Evolutionary conservation across 1,284 basidiomycete genomes (phyloP).

Genomic region (Ustilago crameri): DNA sequence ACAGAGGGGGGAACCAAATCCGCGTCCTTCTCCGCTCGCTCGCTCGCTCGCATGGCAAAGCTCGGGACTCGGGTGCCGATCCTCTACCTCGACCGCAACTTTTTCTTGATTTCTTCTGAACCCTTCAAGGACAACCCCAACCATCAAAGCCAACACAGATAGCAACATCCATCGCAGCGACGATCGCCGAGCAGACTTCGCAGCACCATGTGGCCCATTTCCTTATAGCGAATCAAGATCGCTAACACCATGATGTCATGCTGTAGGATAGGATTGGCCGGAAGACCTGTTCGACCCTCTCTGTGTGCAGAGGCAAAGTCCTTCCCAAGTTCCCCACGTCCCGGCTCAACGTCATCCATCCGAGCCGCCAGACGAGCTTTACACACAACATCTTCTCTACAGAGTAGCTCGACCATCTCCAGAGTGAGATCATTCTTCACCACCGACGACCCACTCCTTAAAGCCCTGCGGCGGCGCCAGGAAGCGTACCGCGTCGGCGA

Average conservation of each 20-base stretch:
- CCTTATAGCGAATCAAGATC: too few relatives aligned
- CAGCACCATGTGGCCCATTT: too few relatives aligned
- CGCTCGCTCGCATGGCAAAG: not conserved
- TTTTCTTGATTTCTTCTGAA: constrained; percentile 1
- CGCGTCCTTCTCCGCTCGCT: too few relatives aligned
- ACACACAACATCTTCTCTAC: not conserved
- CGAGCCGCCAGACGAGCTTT: not conserved
- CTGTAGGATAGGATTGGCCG: too few relatives aligned
- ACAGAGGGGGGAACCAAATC: too few relatives aligned
- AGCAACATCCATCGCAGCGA: too few relatives aligned
- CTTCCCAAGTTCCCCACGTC: too few relatives aligned
- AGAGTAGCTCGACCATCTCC: not conserved
- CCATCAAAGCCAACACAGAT: too few relatives aligned
- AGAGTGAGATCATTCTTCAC: constrained; percentile 14
- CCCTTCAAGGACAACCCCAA: not conserved
- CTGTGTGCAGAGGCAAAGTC: too few relatives aligned
- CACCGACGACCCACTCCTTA: constrained; percentile 19
- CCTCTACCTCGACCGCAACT: not conserved
- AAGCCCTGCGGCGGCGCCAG: constrained; percentile 22
- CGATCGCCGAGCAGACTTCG: too few relatives aligned
- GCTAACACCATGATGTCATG: too few relatives aligned
- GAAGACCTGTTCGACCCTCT: too few relatives aligned
- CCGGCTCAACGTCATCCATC: not conserved
- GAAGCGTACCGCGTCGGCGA: constrained; percentile 24
- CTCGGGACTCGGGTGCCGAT: constrained; percentile 11